Evolutionary conservation across 2,329 filamentous ascomycete genomes (phyloP).

Genomic region (Diplodia intermedia): DNA sequence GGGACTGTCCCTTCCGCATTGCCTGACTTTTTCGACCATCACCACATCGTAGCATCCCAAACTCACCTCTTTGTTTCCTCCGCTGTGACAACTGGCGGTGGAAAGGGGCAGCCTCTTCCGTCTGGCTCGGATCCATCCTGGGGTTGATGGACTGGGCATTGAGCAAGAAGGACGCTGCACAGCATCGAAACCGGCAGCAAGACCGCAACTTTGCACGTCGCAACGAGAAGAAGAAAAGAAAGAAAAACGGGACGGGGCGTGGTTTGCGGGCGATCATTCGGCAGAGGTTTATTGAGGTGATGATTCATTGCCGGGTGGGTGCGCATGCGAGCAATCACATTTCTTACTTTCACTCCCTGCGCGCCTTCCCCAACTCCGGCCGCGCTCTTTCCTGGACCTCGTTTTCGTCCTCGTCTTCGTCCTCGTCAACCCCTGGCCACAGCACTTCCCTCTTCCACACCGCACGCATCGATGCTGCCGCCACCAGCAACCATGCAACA

Average conservation of each 20-base stretch:
- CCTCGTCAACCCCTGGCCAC: constrained; percentile 67
- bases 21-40: background rate
- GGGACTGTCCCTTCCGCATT: background rate
- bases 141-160: background rate
- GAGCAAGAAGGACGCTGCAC: constrained; percentile 5
- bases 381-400: constrained; percentile 35
- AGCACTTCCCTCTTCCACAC: constrained; percentile 57
- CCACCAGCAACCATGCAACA: constrained; percentile 62
- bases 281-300: background rate
- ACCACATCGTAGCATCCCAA: background rate
- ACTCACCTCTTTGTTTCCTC: background rate
- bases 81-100: background rate
- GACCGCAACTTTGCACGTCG: constrained; percentile 20
- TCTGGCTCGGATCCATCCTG: too few relatives aligned
- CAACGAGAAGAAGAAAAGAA: constrained; percentile 23
- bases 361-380: background rate
- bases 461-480: constrained; percentile 58
- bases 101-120: too few relatives aligned
- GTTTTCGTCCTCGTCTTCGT: constrained; percentile 59
- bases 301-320: background rate
- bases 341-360: background rate
- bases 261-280: background rate
- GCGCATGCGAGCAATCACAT: constrained; percentile 25
- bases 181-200: background rate
- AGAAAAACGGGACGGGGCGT: background rate